Percentiles rank a stretch among this genome's conserved stretches.
Evolutionary conservation across 352 stramenopile species (phyloP).

Genomic region (Pythium sp.): DNA sequence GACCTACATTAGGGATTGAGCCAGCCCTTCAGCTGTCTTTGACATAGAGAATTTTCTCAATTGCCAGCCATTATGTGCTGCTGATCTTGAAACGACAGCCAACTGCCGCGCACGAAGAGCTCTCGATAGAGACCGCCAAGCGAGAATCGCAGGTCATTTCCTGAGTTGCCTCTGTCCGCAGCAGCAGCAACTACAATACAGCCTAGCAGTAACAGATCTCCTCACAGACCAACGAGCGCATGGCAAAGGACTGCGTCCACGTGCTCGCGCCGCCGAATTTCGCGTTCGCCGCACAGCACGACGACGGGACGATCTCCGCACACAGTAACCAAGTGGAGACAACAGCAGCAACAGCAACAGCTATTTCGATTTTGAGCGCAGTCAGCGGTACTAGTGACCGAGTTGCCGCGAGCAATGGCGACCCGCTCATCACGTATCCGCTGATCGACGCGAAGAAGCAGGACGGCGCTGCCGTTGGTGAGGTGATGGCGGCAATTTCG

Average conservation of each 20-base stretch:
- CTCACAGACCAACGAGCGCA: no score
- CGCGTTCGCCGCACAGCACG: not conserved
- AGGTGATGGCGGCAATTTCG: slow-evolving; percentile 1
- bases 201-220: no score
- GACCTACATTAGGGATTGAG: no score
- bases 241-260: not conserved
- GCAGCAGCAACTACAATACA: not conserved
- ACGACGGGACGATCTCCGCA: no score
- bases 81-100: not conserved
- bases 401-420: not conserved
- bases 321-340: not conserved
- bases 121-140: no score
- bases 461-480: not conserved
- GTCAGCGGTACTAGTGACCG: not conserved
- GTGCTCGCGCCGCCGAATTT: not conserved
- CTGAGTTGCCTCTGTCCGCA: not conserved
- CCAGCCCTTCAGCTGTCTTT: no score
- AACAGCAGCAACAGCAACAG: not conserved
- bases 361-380: not conserved
- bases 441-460: not conserved
- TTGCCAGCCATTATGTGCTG: not conserved
- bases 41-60: no score
- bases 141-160: not conserved
- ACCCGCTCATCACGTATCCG: slow-evolving; percentile 4
- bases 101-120: not conserved